These are phyloP conservation scores for Priceomyces castillae DNA, from an alignment of 805 yeast species.

Conservation along the genomic window DNA sequence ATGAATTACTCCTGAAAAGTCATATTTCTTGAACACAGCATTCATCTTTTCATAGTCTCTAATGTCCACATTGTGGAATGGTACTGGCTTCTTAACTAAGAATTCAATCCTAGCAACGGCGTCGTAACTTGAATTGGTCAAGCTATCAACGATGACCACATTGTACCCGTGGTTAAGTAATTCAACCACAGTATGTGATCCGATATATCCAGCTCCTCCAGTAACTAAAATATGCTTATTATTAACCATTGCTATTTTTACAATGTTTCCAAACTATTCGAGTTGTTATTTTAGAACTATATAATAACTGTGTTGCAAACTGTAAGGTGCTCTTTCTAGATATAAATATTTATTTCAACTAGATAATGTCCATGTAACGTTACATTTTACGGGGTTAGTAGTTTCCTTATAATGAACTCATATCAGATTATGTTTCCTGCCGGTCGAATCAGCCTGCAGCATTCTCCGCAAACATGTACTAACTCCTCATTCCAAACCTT, in stretches of 20 bases:
- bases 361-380: too few relatives aligned
- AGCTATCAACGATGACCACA: conserved; percentile 72
- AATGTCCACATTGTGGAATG: conserved; percentile 59
- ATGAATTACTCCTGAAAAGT: conserved; percentile 63
- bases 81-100: conserved; percentile 47
- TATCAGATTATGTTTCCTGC: too few relatives aligned
- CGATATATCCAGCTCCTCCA: conserved; percentile 87
- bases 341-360: too few relatives aligned
- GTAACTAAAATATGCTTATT: conserved; percentile 56
- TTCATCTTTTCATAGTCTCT: conserved; percentile 46
- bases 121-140: conserved; percentile 63
- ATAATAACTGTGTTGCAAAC: too few relatives aligned
- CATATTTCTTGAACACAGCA: conserved; percentile 46
- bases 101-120: conserved; percentile 62
- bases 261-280: too few relatives aligned
- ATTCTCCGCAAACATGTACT: too few relatives aligned
- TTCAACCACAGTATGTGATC: conserved; percentile 74
- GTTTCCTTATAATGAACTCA: too few relatives aligned
- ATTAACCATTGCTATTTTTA: background rate
- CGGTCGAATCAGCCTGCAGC: too few relatives aligned
- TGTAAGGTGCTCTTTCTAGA: too few relatives aligned
- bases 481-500: too few relatives aligned
- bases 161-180: conserved; percentile 59
- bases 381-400: too few relatives aligned
- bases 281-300: too few relatives aligned